Evolutionary conservation across 257 asterid genomes (phyloP), one percentile per base, ranked within the genome.

Genomic region (Echites panduratus): DNA sequence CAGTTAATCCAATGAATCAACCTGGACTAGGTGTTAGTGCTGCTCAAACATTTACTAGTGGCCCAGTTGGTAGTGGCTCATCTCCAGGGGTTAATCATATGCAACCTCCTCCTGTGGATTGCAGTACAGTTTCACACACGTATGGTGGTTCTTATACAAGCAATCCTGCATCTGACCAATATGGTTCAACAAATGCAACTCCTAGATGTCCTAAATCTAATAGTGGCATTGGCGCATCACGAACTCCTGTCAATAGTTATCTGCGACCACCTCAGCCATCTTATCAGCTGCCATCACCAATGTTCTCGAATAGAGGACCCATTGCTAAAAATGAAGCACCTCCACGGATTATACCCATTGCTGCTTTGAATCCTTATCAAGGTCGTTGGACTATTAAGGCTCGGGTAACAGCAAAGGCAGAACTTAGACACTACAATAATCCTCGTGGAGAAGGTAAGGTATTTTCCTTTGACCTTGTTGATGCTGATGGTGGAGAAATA

Each of bases 351-450:
- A 77, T 87, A 26, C 99, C 97, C 22, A 91, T 94, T 83, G 95
- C 90, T 74, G 93, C 91, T 20, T 68, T 94, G 78, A 88, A 87
- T 83, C 97, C 97, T 47, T 94, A 91, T 81, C 93, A 86, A 70
- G 91, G 91, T 70, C 85, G 92, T 77, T 94, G 99, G 99, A 86
- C 96, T 58, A 94, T 94, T 58, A 91, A 91, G 85, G 99, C 97
- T 35, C 82, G 99, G 77, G 99, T 94, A 20, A 94, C 97, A 10
- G 77, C 88, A 22, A 94, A 94, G 74, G 81, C 81, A 7, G 99
- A 91, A 67, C 89, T 94, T 70, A 89, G 96, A 77, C 89, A 76
- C 72, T 94, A 85, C 77, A 89, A 65, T 78, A 91, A 88, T 86
- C 50, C 84, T 54, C 85, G 90, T 44, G 97, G 99, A 76, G 95